These are phyloP conservation scores for Diphasiastrum complanatum DNA, from an alignment of 83 land plant species.

Conservation along the genomic window DNA sequence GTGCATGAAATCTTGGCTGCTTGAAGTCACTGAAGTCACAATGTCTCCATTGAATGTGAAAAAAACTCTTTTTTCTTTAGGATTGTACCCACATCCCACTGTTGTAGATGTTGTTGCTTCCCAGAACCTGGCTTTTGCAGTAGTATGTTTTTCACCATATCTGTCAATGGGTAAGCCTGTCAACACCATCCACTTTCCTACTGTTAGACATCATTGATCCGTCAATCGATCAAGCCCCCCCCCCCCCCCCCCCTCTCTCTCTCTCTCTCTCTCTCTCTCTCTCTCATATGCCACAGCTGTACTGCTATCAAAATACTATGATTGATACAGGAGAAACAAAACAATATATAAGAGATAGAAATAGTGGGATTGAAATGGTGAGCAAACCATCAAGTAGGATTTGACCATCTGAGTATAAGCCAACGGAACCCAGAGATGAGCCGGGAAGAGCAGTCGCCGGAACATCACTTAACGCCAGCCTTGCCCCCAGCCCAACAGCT, in stretches of 20 bases:
- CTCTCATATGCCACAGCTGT: neutral
- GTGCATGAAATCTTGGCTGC: neutral
- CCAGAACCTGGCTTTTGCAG: no score
- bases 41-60: constrained; percentile 13
- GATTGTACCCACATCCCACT: constrained; percentile 8
- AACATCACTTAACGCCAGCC: neutral
- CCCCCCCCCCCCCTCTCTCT: no score
- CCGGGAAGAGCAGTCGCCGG: neutral
- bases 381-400: neutral
- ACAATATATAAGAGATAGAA: neutral
- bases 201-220: no score
- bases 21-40: neutral
- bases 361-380: neutral
- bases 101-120: neutral
- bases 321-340: neutral
- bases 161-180: no score
- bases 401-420: neutral
- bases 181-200: no score
- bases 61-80: neutral
- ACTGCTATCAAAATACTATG: neutral
- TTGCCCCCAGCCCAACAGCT: neutral
- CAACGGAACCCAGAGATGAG: neutral
- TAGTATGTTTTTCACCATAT: no score
- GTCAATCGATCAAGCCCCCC: no score
- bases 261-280: no score